Conservation (phyloP, 768 basidiomycete species). For the Leucosporidium creatinivorum region DNA sequence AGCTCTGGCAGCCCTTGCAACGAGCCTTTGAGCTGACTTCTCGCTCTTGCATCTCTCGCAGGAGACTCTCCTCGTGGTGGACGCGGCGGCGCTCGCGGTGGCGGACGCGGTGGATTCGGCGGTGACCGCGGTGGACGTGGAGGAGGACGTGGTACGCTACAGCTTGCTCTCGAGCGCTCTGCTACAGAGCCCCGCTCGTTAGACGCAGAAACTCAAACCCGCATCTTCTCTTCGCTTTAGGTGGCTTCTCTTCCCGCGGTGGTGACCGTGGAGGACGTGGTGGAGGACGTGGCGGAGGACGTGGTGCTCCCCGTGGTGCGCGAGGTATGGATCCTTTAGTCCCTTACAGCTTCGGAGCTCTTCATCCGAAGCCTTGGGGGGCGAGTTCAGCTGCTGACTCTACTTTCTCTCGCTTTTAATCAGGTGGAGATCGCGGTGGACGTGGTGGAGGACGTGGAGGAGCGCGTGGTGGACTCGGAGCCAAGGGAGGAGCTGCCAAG, state of each 20-base stretch:
- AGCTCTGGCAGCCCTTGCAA: too few species aligned
- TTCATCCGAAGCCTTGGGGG: not conserved
- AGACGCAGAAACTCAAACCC: not conserved
- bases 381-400: not conserved
- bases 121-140: slow-evolving; percentile 6
- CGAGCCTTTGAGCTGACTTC: too few species aligned
- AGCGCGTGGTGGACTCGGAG: slow-evolving; percentile 60
- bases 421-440: slow-evolving; percentile 19
- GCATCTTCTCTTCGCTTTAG: slow-evolving; percentile 9
- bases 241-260: slow-evolving; percentile 46
- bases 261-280: slow-evolving; percentile 36
- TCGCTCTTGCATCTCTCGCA: not conserved
- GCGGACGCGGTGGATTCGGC: too few species aligned
- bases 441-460: slow-evolving; percentile 44
- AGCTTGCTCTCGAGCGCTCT: not conserved
- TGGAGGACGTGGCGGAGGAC: slow-evolving; percentile 37
- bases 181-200: not conserved
- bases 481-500: slow-evolving; percentile 69
- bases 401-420: not conserved
- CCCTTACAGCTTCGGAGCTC: not conserved
- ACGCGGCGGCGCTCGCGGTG: not conserved
- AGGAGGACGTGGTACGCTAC: not conserved
- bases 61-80: not conserved
- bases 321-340: too few species aligned
- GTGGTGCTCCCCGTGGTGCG: slow-evolving; percentile 12